Evolutionary conservation across 768 basidiomycete species (phyloP), one percentile per base, ranked within the genome.

Genomic region (Rhizopogon sp.): DNA sequence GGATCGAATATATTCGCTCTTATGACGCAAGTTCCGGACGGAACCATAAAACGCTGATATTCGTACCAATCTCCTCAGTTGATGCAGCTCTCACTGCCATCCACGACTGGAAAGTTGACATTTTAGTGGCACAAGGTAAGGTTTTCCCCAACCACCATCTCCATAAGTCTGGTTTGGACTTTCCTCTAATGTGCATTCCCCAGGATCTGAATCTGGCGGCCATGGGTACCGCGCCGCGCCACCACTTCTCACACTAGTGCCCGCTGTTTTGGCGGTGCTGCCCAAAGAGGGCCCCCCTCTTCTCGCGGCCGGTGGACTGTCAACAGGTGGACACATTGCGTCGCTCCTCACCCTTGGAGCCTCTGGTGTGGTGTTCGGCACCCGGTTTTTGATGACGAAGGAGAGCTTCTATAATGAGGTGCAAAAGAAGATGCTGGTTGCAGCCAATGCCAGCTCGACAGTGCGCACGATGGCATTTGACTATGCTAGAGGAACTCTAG

Each of bases 161-260:
- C 46, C 47, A 54, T 43, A 35, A 5, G 40, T 29, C 29, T 29
- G 25, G 37, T 25, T 39, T 42, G 14, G 31, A 51, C 35, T 37
- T 51, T 54, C 55, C 56, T 40, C 55, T 46, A 20, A 47, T 35
- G 42, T 50, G 28, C 44, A 16, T 29, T 55, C 16, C 53, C 37
- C 63, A 92, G 90, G 90, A 4, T 81, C 76, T 54, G 91, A 93
- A 70, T 80, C 88, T 39, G 91, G 91, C 7, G 91, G 91, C 28
- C 91, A 93, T 68, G 89, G 88, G 6, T 70, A 76, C 45, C 59
- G 70, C 20, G 64, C 75, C 40, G 81, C 86, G 6, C 78, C 80
- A 39, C 82, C 90, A 1, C 74, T 88, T 52, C 68, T 83, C 53
- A 80, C 78, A 13, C 72, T 92, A 43, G 63, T 91, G 52, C 76